Conservation (phyloP, 83 land plant genomes). For the Picea abies region DNA sequence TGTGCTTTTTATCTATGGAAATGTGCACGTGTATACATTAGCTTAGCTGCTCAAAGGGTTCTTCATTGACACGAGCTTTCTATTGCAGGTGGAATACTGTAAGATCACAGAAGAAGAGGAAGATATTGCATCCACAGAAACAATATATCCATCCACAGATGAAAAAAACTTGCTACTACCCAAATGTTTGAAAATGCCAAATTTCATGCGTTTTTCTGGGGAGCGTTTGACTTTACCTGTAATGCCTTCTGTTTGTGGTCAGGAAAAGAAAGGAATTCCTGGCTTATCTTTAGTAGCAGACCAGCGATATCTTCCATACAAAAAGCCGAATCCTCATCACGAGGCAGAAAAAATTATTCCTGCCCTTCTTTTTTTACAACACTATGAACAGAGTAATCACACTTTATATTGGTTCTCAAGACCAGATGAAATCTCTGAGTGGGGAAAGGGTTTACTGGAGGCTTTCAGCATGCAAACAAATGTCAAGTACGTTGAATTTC, state of each 20-base stretch:
- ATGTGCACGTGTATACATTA: neutral
- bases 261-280: conserved; percentile 29
- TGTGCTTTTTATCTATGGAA: neutral
- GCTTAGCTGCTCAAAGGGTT: neutral
- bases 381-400: conserved; percentile 7
- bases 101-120: conserved; percentile 6
- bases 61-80: neutral
- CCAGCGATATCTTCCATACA: conserved; percentile 46
- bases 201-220: conserved; percentile 46
- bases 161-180: neutral
- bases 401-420: conserved; percentile 45
- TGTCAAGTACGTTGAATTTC: conserved; percentile 33
- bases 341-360: conserved; percentile 67
- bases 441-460: conserved; percentile 46
- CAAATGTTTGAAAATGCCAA: conserved; percentile 8
- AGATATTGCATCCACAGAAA: neutral
- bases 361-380: conserved; percentile 29
- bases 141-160: conserved; percentile 3
- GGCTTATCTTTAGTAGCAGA: conserved; percentile 46
- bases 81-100: conserved; percentile 20
- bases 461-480: conserved; percentile 27
- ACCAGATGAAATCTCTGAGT: conserved; percentile 30
- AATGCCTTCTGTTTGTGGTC: conserved; percentile 19
- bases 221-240: conserved; percentile 41
- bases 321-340: conserved; percentile 59